A percentile compares a stretch with the other conserved stretches of the same genome.
phyloP scores from a whole-genome alignment of 148 eudicot genomes.

The Arctostaphylos glauca region DNA sequence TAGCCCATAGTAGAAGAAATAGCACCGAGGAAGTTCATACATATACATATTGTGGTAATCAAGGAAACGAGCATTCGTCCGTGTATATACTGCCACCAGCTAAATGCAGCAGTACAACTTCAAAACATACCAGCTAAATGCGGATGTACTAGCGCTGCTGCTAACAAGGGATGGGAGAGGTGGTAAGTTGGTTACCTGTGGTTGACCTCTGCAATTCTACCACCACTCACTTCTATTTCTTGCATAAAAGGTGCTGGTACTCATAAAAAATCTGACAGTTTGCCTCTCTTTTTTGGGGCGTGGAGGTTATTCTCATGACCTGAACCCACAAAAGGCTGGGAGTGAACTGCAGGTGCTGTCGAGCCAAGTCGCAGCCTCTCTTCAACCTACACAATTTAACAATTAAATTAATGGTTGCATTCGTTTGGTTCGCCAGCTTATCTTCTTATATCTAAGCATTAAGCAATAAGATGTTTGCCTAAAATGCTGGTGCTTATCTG shows the following conservation, averaged over 20 bases:
- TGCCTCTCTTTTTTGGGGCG: not conserved
- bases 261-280: not conserved
- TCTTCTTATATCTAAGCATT: not conserved
- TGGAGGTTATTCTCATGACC: not conserved
- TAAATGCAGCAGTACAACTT: not conserved
- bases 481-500: not conserved
- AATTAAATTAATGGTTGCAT: not conserved
- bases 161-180: not conserved
- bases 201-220: not conserved
- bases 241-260: not conserved
- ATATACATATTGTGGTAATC: not conserved
- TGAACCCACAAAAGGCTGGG: not conserved
- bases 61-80: not conserved
- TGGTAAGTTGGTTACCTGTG: not conserved
- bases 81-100: not conserved
- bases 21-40: not conserved
- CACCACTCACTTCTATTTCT: not conserved
- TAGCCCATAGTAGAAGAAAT: not conserved
- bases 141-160: not conserved
- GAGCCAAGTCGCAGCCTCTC: no score
- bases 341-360: no score
- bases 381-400: not conserved
- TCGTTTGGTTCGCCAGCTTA: not conserved
- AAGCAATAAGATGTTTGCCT: not conserved
- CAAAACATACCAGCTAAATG: not conserved